Evolutionary conservation across 2,329 filamentous ascomycete species (phyloP), one percentile per base, ranked within the genome.

Genomic region (Ascochyta rabiei): DNA sequence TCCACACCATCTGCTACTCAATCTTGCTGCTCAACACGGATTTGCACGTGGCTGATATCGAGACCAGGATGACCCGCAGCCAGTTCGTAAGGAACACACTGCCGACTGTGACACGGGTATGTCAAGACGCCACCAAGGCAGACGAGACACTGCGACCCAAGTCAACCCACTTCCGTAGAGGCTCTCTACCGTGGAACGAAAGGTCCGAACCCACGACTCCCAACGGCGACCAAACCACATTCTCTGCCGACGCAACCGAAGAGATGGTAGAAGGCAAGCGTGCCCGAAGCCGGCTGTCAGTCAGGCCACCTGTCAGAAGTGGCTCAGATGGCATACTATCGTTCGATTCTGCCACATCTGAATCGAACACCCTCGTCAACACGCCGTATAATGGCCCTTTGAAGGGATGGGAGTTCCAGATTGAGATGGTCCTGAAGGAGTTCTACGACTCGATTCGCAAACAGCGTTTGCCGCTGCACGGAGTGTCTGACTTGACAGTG

Each of bases 11-110:
- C 60, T 96, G 91, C 77, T 99, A 98, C 75, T 97, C 95, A 1
- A 86, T 99, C 61, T 88, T 99, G 70, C 82, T 99, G 10, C 83
- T 99, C 60, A 99, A 99, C 69, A 99, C 95, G 30, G 95, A 99
- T 78, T 81, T 99, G 51, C 93, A 99, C 69, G 76, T 98, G 69
- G 95, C 93, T 54, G 93, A 98, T 70, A 96, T 98, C 64, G 92
- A 96, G 58, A 87, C 90, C 66, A 96, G 96, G 79, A 99, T 99
- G 95, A 98, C 93, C 1, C 86, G 90, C 51, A 88, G 84, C 60
- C 93, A 98, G 69, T 99, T 98, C 69, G 85, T 99, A 71, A 96
- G 96, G 76, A 99, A 99, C 71, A 97, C 95, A 4, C 88, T 98
- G 81, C 89, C 90, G 0, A 96, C 93, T 0, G 90, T 99, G 59